A percentile compares a stretch with the other conserved stretches of the same genome.
Conservation (phyloP, 2,329 filamentous ascomycete species). For the Botryotinia convoluta region DNA sequence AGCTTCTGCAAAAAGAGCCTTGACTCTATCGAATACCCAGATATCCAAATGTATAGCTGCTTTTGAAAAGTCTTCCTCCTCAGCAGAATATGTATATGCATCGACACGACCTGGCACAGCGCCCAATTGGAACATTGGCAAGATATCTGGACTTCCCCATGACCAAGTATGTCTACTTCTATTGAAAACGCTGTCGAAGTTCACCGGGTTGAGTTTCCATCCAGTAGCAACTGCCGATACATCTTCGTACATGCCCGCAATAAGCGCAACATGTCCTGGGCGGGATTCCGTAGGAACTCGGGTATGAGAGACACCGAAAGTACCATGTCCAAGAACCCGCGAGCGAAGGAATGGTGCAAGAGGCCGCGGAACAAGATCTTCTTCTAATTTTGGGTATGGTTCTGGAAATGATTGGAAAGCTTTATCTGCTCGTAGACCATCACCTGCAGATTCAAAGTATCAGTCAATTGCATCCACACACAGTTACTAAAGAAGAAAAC, state of each 20-base stretch:
- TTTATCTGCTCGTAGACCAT: conserved; percentile 95
- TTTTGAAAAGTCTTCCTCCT: conserved; percentile 85
- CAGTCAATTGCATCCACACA: conserved; percentile 16
- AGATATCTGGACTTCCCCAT: conserved; percentile 96
- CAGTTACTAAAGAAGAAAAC: background rate
- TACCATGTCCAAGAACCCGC: conserved; percentile 81
- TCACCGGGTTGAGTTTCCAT: conserved; percentile 97
- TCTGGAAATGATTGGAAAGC: conserved; percentile 92
- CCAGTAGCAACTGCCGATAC: conserved; percentile 96
- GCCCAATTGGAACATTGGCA: conserved; percentile 96
- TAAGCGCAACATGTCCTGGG: conserved; percentile 93
- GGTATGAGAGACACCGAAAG: conserved; percentile 96
- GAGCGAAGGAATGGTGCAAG: conserved; percentile 91
- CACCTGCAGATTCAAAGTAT: conserved; percentile 51
- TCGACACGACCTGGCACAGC: conserved; percentile 84
- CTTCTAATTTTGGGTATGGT: conserved; percentile 67
- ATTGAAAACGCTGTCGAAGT: conserved; percentile 99
- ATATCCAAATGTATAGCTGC: conserved; percentile 78
- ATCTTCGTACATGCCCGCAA: conserved; percentile 95
- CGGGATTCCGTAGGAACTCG: conserved; percentile 95
- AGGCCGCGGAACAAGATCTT: conserved; percentile 69
- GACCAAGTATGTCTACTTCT: conserved; percentile 96
- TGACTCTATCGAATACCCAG: conserved; percentile 96
- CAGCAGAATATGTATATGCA: conserved; percentile 77
- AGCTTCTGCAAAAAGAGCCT: conserved; percentile 78